These are phyloP conservation scores for Lathyrus sativus DNA, from an alignment of 306 rosid genomes.

Conservation along the genomic window DNA sequence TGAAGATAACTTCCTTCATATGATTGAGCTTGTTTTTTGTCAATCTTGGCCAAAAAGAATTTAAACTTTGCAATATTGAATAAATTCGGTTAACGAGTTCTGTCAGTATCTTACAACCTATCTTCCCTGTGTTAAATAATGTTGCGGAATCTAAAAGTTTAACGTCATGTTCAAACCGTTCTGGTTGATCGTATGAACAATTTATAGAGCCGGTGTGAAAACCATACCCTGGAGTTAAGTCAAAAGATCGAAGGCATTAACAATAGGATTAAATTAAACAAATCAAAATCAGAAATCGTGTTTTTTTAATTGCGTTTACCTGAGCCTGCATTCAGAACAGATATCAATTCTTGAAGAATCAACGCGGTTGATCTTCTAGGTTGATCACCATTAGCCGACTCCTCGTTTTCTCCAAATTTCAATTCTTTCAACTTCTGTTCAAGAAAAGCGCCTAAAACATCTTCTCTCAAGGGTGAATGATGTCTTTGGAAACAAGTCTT, in stretches of 20 bases:
- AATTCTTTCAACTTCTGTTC: slow-evolving; percentile 70
- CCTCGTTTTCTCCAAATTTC: slow-evolving; percentile 52
- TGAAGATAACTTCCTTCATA: slow-evolving; percentile 60
- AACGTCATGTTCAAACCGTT: slow-evolving; percentile 38
- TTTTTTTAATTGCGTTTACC: slow-evolving; percentile 46
- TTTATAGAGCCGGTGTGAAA: slow-evolving; percentile 44
- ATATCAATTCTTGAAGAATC: slow-evolving; percentile 70
- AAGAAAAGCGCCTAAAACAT: slow-evolving; percentile 61
- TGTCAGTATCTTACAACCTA: slow-evolving; percentile 35
- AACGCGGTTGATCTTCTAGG: slow-evolving; percentile 48
- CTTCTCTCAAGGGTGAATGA: slow-evolving; percentile 47
- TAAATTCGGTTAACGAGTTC: slow-evolving; percentile 44
- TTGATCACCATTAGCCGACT: slow-evolving; percentile 41
- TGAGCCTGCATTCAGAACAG: slow-evolving; percentile 58
- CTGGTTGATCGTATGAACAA: slow-evolving; percentile 45
- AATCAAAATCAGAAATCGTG: not conserved
- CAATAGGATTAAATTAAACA: not conserved
- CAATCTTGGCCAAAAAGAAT: slow-evolving; percentile 45
- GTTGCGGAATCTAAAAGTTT: slow-evolving; percentile 56
- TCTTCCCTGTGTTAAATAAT: slow-evolving; percentile 43
- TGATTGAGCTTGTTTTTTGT: slow-evolving; percentile 45
- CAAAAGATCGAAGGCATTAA: slow-evolving; percentile 31
- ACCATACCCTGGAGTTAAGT: slow-evolving; percentile 49
- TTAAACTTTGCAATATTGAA: slow-evolving; percentile 37
- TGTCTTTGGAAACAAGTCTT: slow-evolving; percentile 43